Evolutionary conservation across 805 yeast genomes (phyloP).

Genomic region (Sungouiozyma ichnusensis): DNA sequence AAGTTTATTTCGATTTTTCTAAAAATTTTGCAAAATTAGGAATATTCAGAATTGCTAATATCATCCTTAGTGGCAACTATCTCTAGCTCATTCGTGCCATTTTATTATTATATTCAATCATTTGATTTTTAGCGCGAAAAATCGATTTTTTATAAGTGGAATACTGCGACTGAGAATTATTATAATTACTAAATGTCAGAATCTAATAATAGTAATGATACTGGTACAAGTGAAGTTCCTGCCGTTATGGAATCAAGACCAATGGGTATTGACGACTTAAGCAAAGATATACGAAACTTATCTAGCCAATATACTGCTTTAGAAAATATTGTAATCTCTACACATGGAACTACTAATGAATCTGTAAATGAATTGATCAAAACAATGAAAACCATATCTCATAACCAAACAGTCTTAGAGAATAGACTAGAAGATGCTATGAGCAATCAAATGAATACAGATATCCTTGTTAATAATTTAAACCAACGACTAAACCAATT

Average conservation of each 20-base stretch:
- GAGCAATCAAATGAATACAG: constrained; percentile 29
- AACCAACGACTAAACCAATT: constrained; percentile 14
- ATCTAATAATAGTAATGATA: too few relatives aligned
- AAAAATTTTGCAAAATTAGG: too few relatives aligned
- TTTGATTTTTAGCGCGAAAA: too few relatives aligned
- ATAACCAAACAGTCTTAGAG: constrained; percentile 28
- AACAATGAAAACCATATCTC: constrained; percentile 21
- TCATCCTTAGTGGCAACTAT: too few relatives aligned
- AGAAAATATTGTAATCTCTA: constrained; percentile 12
- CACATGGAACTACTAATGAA: constrained; percentile 10
- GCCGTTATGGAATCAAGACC: too few relatives aligned
- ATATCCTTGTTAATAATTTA: constrained; percentile 23
- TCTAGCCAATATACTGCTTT: constrained; percentile 11
- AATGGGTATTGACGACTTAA: constrained; percentile 2
- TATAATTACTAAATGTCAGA: neutral
- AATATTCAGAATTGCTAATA: too few relatives aligned
- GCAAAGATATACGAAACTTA: constrained; percentile 6
- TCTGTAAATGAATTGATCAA: constrained; percentile 18
- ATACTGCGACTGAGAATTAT: neutral
- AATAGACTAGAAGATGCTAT: constrained; percentile 28
- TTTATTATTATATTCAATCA: too few relatives aligned
- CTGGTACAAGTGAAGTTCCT: too few relatives aligned
- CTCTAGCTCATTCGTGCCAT: too few relatives aligned
- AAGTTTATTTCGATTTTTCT: too few relatives aligned
- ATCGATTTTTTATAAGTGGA: neutral